phyloP scores from a whole-genome alignment of 1,139 yeast genomes.

The Suhomyces terraborum region DNA sequence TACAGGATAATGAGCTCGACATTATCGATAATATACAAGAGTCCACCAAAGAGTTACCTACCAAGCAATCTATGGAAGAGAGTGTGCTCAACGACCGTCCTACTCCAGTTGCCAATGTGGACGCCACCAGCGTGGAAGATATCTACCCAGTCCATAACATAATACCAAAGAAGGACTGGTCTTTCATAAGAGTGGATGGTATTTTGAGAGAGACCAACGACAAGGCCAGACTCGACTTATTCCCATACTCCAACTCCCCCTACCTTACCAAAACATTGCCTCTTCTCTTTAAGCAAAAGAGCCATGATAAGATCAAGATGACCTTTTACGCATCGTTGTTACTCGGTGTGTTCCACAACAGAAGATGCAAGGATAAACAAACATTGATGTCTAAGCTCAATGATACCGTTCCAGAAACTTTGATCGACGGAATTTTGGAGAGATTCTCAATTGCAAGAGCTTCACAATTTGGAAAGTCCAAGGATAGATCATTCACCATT shows the following conservation, averaged over 20 bases:
- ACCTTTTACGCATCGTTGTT: slow-evolving; percentile 78
- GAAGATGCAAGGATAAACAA: slow-evolving; percentile 63
- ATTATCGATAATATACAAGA: slow-evolving; percentile 79
- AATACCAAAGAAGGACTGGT: slow-evolving; percentile 68
- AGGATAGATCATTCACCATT: slow-evolving; percentile 69
- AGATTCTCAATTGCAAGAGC: slow-evolving; percentile 69
- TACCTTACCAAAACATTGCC: slow-evolving; percentile 55
- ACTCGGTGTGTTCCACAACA: slow-evolving; percentile 74
- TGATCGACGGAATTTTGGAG: slow-evolving; percentile 72
- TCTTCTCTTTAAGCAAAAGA: slow-evolving; percentile 43
- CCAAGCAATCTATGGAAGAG: slow-evolving; percentile 58
- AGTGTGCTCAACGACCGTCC: slow-evolving; percentile 70
- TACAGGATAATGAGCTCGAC: slow-evolving; percentile 73
- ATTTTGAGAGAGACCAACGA: slow-evolving; percentile 52
- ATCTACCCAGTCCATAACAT: slow-evolving; percentile 73
- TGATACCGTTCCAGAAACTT: slow-evolving; percentile 66
- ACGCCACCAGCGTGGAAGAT: slow-evolving; percentile 79
- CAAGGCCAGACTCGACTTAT: slow-evolving; percentile 51
- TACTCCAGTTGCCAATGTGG: slow-evolving; percentile 74
- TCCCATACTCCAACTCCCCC: slow-evolving; percentile 63
- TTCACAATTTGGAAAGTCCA: slow-evolving; percentile 69
- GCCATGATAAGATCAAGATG: slow-evolving; percentile 62
- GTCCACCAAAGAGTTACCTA: slow-evolving; percentile 72
- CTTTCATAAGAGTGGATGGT: slow-evolving; percentile 60
- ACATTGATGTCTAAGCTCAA: slow-evolving; percentile 59